These are phyloP conservation scores for Helotiales sp. DNA, from an alignment of 2,329 filamentous ascomycete species.

Conservation along the genomic window DNA sequence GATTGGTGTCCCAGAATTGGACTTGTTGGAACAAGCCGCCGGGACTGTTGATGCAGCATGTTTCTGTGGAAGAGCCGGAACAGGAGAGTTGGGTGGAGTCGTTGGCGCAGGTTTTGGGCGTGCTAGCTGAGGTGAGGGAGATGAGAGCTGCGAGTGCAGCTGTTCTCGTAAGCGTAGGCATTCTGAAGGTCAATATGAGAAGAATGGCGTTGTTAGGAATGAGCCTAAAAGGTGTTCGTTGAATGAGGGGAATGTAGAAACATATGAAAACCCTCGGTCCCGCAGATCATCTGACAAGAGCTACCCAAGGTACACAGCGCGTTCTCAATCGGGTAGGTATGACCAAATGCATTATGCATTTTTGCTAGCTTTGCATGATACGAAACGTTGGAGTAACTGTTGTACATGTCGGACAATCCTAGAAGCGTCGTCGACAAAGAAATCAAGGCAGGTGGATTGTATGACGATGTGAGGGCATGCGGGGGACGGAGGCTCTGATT, in stretches of 20 bases:
- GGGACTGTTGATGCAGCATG: slow-evolving; percentile 72
- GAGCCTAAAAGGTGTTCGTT: not conserved
- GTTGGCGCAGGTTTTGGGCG: not conserved
- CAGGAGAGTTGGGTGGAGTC: not conserved
- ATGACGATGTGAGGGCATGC: not conserved
- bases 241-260: not conserved
- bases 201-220: not conserved
- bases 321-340: not conserved
- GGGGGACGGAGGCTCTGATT: not conserved
- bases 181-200: not conserved
- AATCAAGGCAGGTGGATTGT: not conserved
- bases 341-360: not conserved
- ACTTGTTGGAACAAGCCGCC: slow-evolving; percentile 72
- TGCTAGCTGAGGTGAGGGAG: not conserved
- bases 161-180: not conserved
- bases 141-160: not conserved
- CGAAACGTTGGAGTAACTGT: not conserved
- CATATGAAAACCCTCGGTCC: not conserved
- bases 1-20: slow-evolving; percentile 75
- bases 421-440: not conserved
- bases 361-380: not conserved
- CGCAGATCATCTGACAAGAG: not conserved
- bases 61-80: not conserved
- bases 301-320: not conserved
- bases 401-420: not conserved